phyloP scores from a whole-genome alignment of 768 basidiomycete genomes.

The Leccinellum luteum region DNA sequence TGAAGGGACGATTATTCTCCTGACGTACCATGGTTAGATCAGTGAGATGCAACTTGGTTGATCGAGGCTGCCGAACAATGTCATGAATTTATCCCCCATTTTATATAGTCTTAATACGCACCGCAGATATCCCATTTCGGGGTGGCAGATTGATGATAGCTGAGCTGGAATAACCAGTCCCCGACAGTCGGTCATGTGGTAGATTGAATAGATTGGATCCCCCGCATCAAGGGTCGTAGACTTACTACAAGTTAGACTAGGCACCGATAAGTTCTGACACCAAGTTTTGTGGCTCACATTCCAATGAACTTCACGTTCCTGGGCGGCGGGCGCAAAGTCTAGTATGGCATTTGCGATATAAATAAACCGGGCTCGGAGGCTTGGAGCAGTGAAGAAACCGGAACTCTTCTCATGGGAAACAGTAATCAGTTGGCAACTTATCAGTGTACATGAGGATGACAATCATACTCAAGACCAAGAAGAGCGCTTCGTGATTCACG shows the following conservation, averaged over 20 bases:
- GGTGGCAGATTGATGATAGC: constrained; percentile 18
- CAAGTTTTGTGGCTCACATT: neutral
- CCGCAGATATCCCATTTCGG: constrained; percentile 20
- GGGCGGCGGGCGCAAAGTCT: neutral
- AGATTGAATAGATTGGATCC: neutral
- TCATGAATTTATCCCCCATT: constrained; percentile 1
- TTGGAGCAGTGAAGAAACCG: neutral
- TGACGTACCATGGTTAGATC: constrained; percentile 25
- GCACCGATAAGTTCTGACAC: neutral
- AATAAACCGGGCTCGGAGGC: neutral
- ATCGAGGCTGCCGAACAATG: constrained; percentile 7
- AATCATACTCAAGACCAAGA: no score
- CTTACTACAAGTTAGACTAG: neutral
- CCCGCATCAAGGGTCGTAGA: neutral
- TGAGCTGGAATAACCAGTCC: constrained; percentile 5
- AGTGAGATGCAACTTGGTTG: constrained; percentile 1
- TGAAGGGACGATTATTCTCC: no score
- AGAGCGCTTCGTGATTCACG: no score
- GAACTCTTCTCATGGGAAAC: neutral
- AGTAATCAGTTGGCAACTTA: no score
- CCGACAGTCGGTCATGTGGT: neutral
- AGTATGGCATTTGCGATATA: neutral
- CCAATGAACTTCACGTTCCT: neutral
- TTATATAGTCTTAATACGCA: constrained; percentile 19
- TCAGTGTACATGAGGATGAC: no score